Percentiles rank a stretch among this genome's conserved stretches.
These are phyloP conservation scores for Calonectria fujianensis DNA, from an alignment of 2,329 filamentous ascomycete genomes.

Conservation along the genomic window DNA sequence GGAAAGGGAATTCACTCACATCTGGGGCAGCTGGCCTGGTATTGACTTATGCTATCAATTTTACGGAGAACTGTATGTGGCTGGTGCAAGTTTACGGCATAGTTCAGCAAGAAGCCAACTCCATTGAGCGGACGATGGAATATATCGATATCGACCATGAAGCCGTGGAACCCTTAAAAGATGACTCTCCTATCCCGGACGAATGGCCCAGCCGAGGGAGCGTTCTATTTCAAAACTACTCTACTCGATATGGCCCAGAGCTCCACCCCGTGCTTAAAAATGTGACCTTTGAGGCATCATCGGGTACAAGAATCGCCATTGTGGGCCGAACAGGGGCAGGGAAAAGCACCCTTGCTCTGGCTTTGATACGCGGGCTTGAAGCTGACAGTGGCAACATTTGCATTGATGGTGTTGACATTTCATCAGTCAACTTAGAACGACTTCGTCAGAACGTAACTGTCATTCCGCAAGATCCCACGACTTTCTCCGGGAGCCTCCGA, in stretches of 20 bases:
- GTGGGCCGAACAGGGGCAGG: conserved; percentile 86
- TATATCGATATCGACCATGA: conserved; percentile 82
- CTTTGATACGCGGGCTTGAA: conserved; percentile 85
- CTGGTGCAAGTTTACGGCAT: conserved; percentile 80
- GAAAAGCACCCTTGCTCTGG: conserved; percentile 83
- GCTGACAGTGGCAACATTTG: conserved; percentile 77
- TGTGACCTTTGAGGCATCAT: conserved; percentile 77
- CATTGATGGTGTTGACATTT: conserved; percentile 85
- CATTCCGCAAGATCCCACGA: conserved; percentile 75
- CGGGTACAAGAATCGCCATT: conserved; percentile 81
- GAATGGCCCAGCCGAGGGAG: conserved; percentile 84
- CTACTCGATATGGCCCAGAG: conserved; percentile 81
- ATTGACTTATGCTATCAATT: conserved; percentile 82
- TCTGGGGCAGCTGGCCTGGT: conserved; percentile 84
- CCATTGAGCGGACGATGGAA: conserved; percentile 84
- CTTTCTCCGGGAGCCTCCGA: neutral
- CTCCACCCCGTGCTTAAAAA: conserved; percentile 82
- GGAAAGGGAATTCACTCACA: conserved; percentile 79
- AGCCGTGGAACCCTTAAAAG: conserved; percentile 66
- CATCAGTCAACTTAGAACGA: conserved; percentile 79
- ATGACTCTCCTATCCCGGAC: conserved; percentile 76
- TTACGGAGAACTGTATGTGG: conserved; percentile 78
- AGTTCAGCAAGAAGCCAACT: conserved; percentile 85
- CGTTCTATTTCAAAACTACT: conserved; percentile 82
- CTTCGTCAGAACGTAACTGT: conserved; percentile 83